Conservation (phyloP, 2,329 filamentous ascomycete genomes). For the Penicillium italicum region DNA sequence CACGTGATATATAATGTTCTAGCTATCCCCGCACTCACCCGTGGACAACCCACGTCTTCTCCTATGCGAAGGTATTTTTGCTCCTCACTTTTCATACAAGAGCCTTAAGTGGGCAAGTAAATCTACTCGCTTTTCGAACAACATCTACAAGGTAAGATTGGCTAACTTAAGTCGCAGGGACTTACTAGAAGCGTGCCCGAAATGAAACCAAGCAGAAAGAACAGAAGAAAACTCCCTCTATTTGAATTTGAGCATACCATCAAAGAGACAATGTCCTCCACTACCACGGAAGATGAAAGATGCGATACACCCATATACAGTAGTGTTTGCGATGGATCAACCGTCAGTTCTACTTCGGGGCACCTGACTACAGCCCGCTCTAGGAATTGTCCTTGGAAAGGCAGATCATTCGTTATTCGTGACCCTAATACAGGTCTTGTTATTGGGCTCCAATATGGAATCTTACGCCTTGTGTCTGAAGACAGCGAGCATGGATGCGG, state of each 20-base stretch:
- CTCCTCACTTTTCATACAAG: background rate
- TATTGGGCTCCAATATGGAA: background rate
- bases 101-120: background rate
- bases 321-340: background rate
- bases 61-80: background rate
- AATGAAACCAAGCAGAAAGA: background rate
- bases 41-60: no score
- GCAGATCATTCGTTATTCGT: background rate
- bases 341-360: rapidly evolving
- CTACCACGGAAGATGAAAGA: background rate
- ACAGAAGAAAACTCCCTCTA: no score
- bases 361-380: background rate
- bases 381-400: background rate
- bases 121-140: background rate
- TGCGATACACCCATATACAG: background rate
- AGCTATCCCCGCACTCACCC: no score
- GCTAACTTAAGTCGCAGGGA: background rate
- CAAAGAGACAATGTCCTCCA: background rate
- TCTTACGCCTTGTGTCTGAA: background rate
- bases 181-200: background rate
- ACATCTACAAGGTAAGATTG: background rate
- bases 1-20: background rate
- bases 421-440: background rate
- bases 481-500: background rate
- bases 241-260: background rate